Conservation (phyloP, 148 eudicot species). For the Amaranthus cruentus region DNA sequence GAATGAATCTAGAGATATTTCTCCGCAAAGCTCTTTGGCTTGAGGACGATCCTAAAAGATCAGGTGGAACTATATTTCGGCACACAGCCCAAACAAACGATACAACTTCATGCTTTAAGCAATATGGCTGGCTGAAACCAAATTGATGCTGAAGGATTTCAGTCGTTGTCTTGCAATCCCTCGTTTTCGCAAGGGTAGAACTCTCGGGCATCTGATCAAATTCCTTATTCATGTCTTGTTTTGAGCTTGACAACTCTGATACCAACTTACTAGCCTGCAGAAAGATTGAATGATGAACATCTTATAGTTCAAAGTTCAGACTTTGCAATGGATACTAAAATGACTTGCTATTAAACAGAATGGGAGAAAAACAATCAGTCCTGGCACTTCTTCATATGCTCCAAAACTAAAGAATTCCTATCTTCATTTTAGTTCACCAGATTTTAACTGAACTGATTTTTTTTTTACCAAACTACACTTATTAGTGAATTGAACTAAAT, state of each 20-base stretch:
- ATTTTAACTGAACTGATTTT: no score
- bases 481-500: no score
- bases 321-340: slow-evolving; percentile 1
- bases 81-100: slow-evolving; percentile 90
- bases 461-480: no score
- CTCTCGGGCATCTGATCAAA: slow-evolving; percentile 1
- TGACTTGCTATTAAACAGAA: not conserved
- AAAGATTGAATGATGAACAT: not conserved
- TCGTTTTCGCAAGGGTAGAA: slow-evolving; percentile 7
- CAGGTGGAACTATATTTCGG: slow-evolving; percentile 59
- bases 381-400: not conserved
- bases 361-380: not conserved
- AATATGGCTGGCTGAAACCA: slow-evolving; percentile 38
- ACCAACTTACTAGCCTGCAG: slow-evolving; percentile 15
- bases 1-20: slow-evolving; percentile 61
- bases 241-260: slow-evolving; percentile 2
- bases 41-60: slow-evolving; percentile 54
- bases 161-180: slow-evolving; percentile 8
- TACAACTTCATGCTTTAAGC: slow-evolving; percentile 56
- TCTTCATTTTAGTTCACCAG: not conserved
- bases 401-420: not conserved
- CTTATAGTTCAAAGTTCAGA: not conserved
- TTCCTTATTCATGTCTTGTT: slow-evolving; percentile 14
- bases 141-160: slow-evolving; percentile 29
- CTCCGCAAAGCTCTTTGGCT: slow-evolving; percentile 56